Conservation (phyloP, 306 rosid species). For the Prunus padus region DNA sequence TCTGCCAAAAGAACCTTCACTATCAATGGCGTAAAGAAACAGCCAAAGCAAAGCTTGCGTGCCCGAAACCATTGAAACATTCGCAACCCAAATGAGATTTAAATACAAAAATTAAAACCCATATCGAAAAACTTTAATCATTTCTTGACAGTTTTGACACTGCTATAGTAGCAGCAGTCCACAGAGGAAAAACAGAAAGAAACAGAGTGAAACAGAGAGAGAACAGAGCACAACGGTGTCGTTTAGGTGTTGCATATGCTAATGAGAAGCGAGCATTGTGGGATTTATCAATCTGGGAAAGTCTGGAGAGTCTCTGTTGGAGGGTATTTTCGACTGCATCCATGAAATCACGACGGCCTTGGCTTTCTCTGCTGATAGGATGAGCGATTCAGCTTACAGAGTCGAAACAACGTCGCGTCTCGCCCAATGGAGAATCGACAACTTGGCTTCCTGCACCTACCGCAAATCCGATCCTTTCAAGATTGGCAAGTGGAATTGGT, state of each 20-base stretch:
- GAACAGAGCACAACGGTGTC: background rate
- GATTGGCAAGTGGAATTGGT: conserved; percentile 98
- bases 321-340: conserved; percentile 87
- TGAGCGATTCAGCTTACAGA: conserved; percentile 88
- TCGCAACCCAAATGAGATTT: conserved; percentile 2
- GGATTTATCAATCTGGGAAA: conserved; percentile 86
- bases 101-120: conserved; percentile 6
- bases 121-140: background rate
- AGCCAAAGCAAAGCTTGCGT: conserved; percentile 51
- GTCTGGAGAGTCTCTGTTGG: conserved; percentile 75
- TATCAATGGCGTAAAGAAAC: conserved; percentile 64
- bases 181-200: background rate
- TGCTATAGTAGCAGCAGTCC: background rate
- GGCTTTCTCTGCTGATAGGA: conserved; percentile 66
- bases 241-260: conserved; percentile 9
- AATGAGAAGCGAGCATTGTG: conserved; percentile 51
- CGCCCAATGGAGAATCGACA: conserved; percentile 98
- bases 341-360: conserved; percentile 84
- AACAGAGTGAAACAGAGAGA: conserved; percentile 8
- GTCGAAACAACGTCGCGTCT: conserved; percentile 92
- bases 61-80: conserved; percentile 36
- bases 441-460: conserved; percentile 82
- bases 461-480: conserved; percentile 99
- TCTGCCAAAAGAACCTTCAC: conserved; percentile 24
- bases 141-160: background rate